phyloP scores from a whole-genome alignment of 2,329 filamentous ascomycete species.

The Elsinoe batatas region DNA sequence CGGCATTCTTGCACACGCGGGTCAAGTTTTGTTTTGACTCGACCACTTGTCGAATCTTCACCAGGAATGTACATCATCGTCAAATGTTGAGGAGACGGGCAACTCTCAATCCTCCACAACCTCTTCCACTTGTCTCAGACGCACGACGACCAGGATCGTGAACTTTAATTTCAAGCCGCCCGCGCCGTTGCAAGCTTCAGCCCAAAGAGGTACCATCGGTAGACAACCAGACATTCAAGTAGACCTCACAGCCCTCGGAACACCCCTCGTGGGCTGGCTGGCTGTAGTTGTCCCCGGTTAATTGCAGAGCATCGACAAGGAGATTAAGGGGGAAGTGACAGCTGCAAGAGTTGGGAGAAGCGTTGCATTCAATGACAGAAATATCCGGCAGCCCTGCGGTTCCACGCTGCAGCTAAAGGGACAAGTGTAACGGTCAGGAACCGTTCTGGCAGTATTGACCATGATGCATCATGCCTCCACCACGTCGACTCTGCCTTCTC shows the following conservation, averaged over 20 bases:
- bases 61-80: not conserved
- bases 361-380: conserved; percentile 10
- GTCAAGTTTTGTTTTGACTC: conserved; percentile 7
- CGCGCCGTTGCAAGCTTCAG: conserved; percentile 7
- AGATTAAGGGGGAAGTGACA: not conserved
- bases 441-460: conserved; percentile 9
- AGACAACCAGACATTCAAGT: conserved; percentile 6
- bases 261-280: not conserved
- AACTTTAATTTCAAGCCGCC: conserved; percentile 5
- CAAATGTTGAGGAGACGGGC: conserved; percentile 6
- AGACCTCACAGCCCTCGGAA: conserved; percentile 1
- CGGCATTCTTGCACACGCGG: conserved; percentile 2
- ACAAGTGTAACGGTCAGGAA: conserved; percentile 4
- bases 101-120: not conserved
- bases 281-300: not conserved
- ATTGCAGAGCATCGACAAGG: not conserved
- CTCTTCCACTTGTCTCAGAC: conserved; percentile 5
- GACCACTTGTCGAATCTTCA: not conserved
- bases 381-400: conserved; percentile 10
- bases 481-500: not conserved
- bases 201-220: conserved; percentile 8
- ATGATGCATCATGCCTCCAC: conserved; percentile 7
- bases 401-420: conserved; percentile 11
- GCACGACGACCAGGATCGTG: not conserved
- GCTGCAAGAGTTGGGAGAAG: conserved; percentile 10